Percentiles rank a stretch among this genome's conserved stretches.
Conservation (phyloP, 1,139 yeast species). For the Geotrichum bryndzae region DNA sequence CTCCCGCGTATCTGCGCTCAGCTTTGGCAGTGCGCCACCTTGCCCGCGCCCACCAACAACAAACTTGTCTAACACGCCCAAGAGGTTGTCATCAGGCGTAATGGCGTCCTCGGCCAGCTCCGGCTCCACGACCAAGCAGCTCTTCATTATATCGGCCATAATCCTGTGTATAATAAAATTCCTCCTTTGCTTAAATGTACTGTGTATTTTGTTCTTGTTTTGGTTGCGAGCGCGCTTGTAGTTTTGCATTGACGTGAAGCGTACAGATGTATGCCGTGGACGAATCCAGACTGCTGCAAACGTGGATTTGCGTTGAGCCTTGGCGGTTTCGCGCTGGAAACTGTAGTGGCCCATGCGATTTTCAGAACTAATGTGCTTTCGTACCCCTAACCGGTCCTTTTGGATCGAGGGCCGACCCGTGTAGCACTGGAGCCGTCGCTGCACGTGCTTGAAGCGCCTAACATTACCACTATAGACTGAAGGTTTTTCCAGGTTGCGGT, state of each 20-base stretch:
- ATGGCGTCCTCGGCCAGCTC: not conserved
- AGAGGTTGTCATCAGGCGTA: not conserved
- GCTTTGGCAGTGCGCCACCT: not conserved
- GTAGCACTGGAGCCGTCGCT: not conserved
- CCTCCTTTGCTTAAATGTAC: not conserved
- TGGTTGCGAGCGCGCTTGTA: not conserved
- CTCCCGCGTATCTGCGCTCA: not conserved
- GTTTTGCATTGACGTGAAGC: not conserved
- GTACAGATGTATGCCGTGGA: not conserved
- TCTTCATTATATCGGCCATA: not conserved
- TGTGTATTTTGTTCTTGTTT: not conserved
- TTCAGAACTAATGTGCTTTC: not conserved
- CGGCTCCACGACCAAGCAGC: not conserved
- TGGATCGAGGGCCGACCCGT: not conserved
- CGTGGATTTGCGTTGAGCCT: not conserved
- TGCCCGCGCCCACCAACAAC: not conserved
- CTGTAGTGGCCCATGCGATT: not conserved
- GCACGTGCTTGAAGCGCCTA: not conserved
- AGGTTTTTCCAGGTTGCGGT: not conserved
- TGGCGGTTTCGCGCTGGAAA: not conserved
- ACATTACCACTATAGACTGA: not conserved
- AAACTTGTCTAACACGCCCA: not conserved
- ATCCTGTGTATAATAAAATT: not conserved
- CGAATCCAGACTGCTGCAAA: not conserved
- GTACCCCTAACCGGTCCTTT: not conserved